A percentile compares a stretch with the other conserved stretches of the same genome.
Conservation (phyloP, 257 asterid species). For the Solanum tarapatanum region DNA sequence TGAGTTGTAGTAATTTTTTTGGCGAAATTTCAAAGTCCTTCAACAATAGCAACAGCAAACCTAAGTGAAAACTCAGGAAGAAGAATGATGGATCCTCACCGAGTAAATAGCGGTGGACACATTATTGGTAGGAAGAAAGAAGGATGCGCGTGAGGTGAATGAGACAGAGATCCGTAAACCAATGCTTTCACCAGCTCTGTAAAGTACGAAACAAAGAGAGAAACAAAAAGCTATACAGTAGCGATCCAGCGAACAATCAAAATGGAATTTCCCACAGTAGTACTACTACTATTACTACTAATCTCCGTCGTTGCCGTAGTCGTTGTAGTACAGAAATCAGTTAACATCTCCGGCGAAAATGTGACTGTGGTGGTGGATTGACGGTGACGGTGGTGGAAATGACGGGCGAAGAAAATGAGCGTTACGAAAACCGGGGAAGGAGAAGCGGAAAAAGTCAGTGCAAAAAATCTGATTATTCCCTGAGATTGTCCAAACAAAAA, state of each 20-base stretch:
- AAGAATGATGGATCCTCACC: neutral
- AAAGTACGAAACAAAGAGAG: constrained; percentile 11
- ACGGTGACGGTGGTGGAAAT: neutral
- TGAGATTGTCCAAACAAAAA: too few relatives aligned
- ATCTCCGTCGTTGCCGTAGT: neutral
- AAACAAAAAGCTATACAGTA: neutral
- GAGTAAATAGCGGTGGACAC: neutral
- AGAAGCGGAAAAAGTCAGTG: neutral
- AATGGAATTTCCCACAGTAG: neutral
- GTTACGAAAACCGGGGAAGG: neutral
- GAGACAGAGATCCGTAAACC: neutral
- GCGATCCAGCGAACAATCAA: neutral
- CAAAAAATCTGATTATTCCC: too few relatives aligned
- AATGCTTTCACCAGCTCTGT: constrained; percentile 14
- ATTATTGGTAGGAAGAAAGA: neutral
- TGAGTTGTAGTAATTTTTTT: neutral
- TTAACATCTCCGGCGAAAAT: neutral
- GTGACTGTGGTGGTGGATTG: neutral
- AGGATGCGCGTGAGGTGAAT: neutral
- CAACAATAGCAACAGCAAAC: too few relatives aligned
- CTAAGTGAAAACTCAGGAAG: neutral
- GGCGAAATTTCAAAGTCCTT: neutral
- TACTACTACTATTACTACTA: neutral
- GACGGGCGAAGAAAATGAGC: neutral
- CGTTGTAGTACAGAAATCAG: neutral